Conservation (phyloP, 169 alveolate species). For the Neospora caninum region DNA sequence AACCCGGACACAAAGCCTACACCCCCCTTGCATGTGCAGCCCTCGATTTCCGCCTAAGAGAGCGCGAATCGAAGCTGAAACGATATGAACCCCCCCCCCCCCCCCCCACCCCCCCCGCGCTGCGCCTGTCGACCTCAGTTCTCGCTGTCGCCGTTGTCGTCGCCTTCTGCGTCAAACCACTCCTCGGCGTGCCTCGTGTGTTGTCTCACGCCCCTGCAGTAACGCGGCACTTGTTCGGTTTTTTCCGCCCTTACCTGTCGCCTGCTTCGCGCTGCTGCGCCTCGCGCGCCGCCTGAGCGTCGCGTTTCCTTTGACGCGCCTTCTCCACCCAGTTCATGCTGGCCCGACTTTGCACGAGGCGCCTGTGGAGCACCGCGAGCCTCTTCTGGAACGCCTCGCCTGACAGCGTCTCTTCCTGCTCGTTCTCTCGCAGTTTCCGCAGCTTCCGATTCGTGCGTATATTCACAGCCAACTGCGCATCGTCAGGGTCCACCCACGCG, state of each 20-base stretch:
- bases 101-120: not conserved
- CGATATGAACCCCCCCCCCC: no score
- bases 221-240: no score
- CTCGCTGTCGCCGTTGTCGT: no score
- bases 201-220: no score
- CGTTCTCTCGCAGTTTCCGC: slow-evolving; percentile 32
- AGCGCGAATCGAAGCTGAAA: no score
- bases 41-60: no score
- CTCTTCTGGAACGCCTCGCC: slow-evolving; percentile 13
- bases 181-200: no score
- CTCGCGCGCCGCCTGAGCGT: not conserved
- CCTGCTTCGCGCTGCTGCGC: not conserved
- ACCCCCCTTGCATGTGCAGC: no score
- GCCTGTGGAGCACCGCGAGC: slow-evolving; percentile 1
- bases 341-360: not conserved
- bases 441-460: slow-evolving; percentile 5
- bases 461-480: not conserved
- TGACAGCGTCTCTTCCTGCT: not conserved
- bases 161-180: no score
- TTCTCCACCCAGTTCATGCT: slow-evolving; percentile 27
- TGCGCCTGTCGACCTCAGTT: no score
- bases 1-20: not conserved
- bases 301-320: slow-evolving; percentile 33
- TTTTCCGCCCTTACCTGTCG: no score
- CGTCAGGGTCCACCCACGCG: slow-evolving; percentile 48